phyloP scores from a whole-genome alignment of 805 yeast species.

The Wickerhamomyces bisporus region DNA sequence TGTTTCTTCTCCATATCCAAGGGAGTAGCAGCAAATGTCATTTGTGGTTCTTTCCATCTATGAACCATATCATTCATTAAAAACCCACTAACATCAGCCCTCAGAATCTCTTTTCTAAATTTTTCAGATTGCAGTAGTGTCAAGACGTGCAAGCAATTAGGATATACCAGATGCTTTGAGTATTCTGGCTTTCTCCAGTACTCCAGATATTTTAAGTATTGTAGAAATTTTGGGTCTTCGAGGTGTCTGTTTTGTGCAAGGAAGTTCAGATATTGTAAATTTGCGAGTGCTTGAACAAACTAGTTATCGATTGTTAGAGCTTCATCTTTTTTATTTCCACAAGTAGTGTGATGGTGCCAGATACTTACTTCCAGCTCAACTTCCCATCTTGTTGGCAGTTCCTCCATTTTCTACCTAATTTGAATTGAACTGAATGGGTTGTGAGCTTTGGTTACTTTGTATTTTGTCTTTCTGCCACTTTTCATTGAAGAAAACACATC shows the following conservation, averaged over 20 bases:
- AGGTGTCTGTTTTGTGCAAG: constrained; percentile 80
- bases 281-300: constrained; percentile 89
- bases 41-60: constrained; percentile 43
- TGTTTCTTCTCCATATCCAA: constrained; percentile 4
- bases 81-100: constrained; percentile 51
- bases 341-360: too few relatives aligned
- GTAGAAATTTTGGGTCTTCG: constrained; percentile 64
- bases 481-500: too few relatives aligned
- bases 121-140: constrained; percentile 41
- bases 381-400: constrained; percentile 79
- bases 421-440: too few relatives aligned
- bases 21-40: constrained; percentile 23
- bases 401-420: constrained; percentile 14
- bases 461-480: too few relatives aligned
- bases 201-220: constrained; percentile 73
- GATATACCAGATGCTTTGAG: constrained; percentile 68
- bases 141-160: constrained; percentile 81
- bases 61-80: constrained; percentile 73
- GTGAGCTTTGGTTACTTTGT: too few relatives aligned
- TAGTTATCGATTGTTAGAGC: constrained; percentile 22
- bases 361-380: constrained; percentile 68
- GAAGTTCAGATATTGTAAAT: constrained; percentile 80
- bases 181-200: constrained; percentile 80
- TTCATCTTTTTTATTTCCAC: too few relatives aligned
- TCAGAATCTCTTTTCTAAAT: constrained; percentile 50